Evolutionary conservation across 306 rosid genomes (phyloP), one percentile per base, ranked within the genome.

Genomic region (Dalbergia cochinchinensis): DNA sequence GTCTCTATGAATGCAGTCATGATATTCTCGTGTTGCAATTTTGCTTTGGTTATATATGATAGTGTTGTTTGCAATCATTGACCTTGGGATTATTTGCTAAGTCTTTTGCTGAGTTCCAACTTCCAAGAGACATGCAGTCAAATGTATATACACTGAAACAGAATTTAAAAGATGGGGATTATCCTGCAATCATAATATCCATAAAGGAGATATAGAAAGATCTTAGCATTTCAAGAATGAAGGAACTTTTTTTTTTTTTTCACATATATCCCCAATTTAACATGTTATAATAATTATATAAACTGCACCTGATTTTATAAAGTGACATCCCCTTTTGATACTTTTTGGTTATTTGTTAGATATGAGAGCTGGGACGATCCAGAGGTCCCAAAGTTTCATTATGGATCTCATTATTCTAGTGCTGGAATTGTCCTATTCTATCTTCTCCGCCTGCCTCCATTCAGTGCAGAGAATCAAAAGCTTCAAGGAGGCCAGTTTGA

Each of bases 351-450:
- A 34, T 73, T 79, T 68, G 61, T 66, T 81, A 96, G 99, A 82
- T 91, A 91, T 5, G 98, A 93, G 82, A 96, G 98, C 89, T 96
- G 99, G 99, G 99, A 96, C 80, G 99, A 96, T 82, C 99, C 99
- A 1, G 99, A 96, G 90, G 92, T 96, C 61, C 99, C 99, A 12
- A 96, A 96, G 82, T 96, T 96, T 85, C 98, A 96, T 80, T 96
- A 96, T 66, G 99, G 99, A 73, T 96, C 99, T 67, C 99, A 96
- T 88, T 96, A 96, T 86, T 96, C 99, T 76, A 96, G 99, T 92
- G 99, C 99, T 87, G 99, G 99, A 83, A 96, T 93, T 74, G 99
- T 96, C 72, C 98, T 96, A 53, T 96, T 93, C 87, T 96, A 96
- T 88, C 92, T 96, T 81, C 89, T 96, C 63, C 98, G 99, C 68